Evolutionary conservation across 768 basidiomycete genomes (phyloP), one percentile per base, ranked within the genome.

Genomic region (Suillus subalutaceus): DNA sequence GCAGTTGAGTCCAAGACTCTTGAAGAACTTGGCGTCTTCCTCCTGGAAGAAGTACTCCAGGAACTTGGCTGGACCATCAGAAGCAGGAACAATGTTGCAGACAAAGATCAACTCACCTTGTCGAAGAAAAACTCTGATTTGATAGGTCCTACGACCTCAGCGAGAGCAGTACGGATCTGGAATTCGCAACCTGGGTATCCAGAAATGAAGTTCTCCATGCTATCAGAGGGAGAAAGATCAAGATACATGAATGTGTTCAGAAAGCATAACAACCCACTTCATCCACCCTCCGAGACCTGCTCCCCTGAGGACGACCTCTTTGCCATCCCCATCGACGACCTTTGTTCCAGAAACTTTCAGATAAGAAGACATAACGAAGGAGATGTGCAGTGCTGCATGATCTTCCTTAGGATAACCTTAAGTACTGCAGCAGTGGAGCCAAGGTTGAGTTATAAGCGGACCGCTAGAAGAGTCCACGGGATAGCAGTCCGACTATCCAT

Each of bases 211-310:
- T 91, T 91, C 78, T 91, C 90, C 89, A 90, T 89, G 75, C 88
- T 90, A 65, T 35, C 37, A 38, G 63, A 57, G 23, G 40, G 53
- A 63, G 53, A 67, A 23, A 13, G 58, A 12, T 64, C 40, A 32
- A 30, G 66, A 62, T 67, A 44, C 66, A 52, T 41, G 15, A 60
- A 23, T 43, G 59, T 15, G 41, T 30, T 40, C 46, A 4, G 23
- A 23, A 52, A 41, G 64, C 38, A 32, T 73, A 68, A 67, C 66
- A 70, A 84, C 91, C 76, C 72, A 92, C 91, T 89, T 92, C 89
- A 93, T 90, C 91, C 91, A 92, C 73, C 91, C 91, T 67, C 91
- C 91, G 26, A 93, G 79, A n/a, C 91, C 90, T 63, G 91, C 91
- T 26, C 92, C 92, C 55, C 88, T 80, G 63, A 91, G 81, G 65